A percentile compares a stretch with the other conserved stretches of the same genome.
Evolutionary conservation across 495 filamentous ascomycete species (phyloP).

Genomic region (Aspergillus wentii): DNA sequence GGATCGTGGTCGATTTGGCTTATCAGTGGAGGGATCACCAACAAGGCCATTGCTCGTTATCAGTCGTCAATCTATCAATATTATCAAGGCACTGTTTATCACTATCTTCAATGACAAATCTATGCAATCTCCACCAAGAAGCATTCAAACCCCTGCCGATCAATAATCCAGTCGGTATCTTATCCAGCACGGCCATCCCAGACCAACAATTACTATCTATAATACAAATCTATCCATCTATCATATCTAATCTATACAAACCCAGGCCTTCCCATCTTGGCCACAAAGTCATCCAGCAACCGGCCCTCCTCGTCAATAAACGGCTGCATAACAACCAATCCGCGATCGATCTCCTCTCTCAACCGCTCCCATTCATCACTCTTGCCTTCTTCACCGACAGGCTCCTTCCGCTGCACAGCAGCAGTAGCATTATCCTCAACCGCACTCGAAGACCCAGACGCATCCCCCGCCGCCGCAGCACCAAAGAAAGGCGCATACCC

Average conservation of each 20-base stretch:
- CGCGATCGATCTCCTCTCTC: conserved; percentile 41
- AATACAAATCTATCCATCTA: too few relatives aligned
- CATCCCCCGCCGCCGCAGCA: background rate
- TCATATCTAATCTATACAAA: conserved; percentile 16
- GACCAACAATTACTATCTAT: too few relatives aligned
- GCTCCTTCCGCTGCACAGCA: conserved; percentile 7
- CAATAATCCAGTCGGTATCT: too few relatives aligned
- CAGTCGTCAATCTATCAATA: too few relatives aligned
- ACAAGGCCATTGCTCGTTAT: too few relatives aligned
- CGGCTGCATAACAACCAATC: conserved; percentile 35
- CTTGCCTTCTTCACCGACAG: background rate
- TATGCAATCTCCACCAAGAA: too few relatives aligned
- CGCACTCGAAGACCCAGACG: conserved; percentile 5
- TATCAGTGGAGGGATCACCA: too few relatives aligned
- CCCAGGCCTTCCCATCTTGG: conserved; percentile 10
- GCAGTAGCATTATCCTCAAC: conserved; percentile 5
- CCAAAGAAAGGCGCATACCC: conserved; percentile 43
- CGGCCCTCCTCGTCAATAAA: conserved; percentile 38
- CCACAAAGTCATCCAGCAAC: conserved; percentile 21
- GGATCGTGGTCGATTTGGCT: too few relatives aligned
- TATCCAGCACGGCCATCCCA: too few relatives aligned
- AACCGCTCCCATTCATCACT: conserved; percentile 34
- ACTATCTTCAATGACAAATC: too few relatives aligned
- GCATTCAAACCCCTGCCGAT: too few relatives aligned
- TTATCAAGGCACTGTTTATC: too few relatives aligned